Evolutionary conservation across 2,329 filamentous ascomycete species (phyloP), one percentile per base, ranked within the genome.

Genomic region (Amphichorda felina): DNA sequence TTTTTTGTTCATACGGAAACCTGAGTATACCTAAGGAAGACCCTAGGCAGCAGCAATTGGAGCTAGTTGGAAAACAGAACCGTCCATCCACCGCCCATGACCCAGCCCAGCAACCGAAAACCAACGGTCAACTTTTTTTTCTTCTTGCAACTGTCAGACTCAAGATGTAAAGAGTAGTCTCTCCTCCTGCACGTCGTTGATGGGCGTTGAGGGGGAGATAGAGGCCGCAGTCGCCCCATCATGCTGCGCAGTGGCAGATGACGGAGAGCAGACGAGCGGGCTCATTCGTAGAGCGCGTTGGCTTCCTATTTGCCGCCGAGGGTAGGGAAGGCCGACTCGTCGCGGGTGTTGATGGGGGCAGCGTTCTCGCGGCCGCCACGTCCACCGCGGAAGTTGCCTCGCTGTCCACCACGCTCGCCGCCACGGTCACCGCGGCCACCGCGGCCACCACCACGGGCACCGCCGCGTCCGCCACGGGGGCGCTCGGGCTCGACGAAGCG

Each of bases 401-500:
- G 61, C 47, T 16, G n/a, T 14, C 28, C 28, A 41, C 66, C 64
- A 45, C 65, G 60, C 47, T 61, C 60, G 46, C 59, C 60, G 45
- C 64, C 63, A 44, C 70, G 66, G 46, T 67, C 66, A 45, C 63
- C 64, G 52, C 68, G 60, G 36, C 57, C 60, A 33, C 63, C 63
- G 43, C 68, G 61, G 47, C 58, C 70, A 42, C 72, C 70, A 43
- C 72, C 70, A 45, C 70, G 67, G 33, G 62, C 55, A 41, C 63
- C 66, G 37, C 69, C 63, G 46, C 70, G 61, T 47, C 73, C 69
- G 46, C 68, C 65, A 44, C 64, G 61, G 40, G 68, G 61, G 45
- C 76, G 74, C 49, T 78, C 70, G 40, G 73, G 70, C 67, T 89
- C 83, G 50, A 84, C 71, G 59, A 73, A 86, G 55, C 82, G 75